These are phyloP conservation scores for Draba incana DNA, from an alignment of 345 rosid species.

Conservation along the genomic window DNA sequence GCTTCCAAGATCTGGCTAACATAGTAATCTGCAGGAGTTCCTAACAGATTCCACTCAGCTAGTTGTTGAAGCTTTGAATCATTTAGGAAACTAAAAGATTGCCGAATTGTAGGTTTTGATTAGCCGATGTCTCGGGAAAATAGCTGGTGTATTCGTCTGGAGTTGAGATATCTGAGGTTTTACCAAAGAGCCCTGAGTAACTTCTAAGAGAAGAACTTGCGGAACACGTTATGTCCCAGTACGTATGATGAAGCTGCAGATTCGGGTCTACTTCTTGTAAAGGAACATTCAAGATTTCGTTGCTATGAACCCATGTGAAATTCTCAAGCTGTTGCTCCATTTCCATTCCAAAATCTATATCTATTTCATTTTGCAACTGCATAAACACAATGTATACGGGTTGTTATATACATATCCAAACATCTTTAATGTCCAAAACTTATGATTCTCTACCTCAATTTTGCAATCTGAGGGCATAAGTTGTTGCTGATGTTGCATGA, in stretches of 20 bases:
- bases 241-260: conserved; percentile 48
- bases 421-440: neutral
- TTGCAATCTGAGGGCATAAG: conserved; percentile 51
- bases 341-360: conserved; percentile 50
- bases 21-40: conserved; percentile 57
- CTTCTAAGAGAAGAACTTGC: conserved; percentile 65
- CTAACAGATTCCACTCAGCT: conserved; percentile 58
- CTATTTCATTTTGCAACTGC: conserved; percentile 52
- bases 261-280: conserved; percentile 50
- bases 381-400: neutral
- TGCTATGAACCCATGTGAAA: conserved; percentile 54
- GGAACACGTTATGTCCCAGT: conserved; percentile 59
- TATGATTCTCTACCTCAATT: conserved; percentile 45
- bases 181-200: conserved; percentile 60
- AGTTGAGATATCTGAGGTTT: conserved; percentile 54
- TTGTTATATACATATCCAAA: conserved; percentile 3
- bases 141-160: conserved; percentile 52
- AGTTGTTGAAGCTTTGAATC: conserved; percentile 56
- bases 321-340: conserved; percentile 62
- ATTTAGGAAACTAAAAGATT: conserved; percentile 52
- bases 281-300: conserved; percentile 48
- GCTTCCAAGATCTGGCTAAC: conserved; percentile 61
- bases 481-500: conserved; percentile 38
- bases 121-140: conserved; percentile 46
- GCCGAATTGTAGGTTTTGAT: conserved; percentile 41